A percentile compares a stretch with the other conserved stretches of the same genome.
phyloP scores from a whole-genome alignment of 352 stramenopile genomes.

The Globisporangium barbulae region DNA sequence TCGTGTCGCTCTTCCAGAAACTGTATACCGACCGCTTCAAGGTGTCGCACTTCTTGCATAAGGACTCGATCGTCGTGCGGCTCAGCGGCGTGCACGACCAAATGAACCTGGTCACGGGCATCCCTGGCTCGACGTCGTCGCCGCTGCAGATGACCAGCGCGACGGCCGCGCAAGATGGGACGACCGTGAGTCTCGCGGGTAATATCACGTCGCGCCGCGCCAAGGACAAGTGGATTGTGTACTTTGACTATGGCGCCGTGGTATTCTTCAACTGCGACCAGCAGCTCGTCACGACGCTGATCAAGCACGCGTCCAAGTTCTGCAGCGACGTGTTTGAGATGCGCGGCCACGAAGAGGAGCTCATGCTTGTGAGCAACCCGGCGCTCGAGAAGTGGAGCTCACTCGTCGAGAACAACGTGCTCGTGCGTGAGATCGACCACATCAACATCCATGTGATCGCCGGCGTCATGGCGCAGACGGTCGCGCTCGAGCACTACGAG shows the following conservation, averaged over 20 bases:
- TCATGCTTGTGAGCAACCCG: conserved; percentile 68
- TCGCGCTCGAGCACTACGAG: conserved; percentile 96
- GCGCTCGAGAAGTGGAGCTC: conserved; percentile 72
- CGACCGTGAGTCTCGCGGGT: conserved; percentile 45
- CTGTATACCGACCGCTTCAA: conserved; percentile 86
- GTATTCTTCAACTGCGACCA: conserved; percentile 92
- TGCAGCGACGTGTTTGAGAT: conserved; percentile 77
- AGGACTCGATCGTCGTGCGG: conserved; percentile 75
- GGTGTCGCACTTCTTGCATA: conserved; percentile 75
- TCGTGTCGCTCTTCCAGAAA: conserved; percentile 81
- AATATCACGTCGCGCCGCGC: conserved; percentile 69
- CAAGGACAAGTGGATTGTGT: conserved; percentile 90
- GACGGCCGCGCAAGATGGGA: conserved; percentile 23
- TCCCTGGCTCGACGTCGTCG: not conserved
- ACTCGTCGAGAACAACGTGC: conserved; percentile 81
- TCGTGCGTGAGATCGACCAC: conserved; percentile 78
- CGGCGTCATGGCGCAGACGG: conserved; percentile 94
- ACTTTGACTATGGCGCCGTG: conserved; percentile 92
- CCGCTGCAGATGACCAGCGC: conserved; percentile 16
- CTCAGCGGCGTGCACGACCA: conserved; percentile 41
- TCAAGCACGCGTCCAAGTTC: conserved; percentile 74
- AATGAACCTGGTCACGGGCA: conserved; percentile 35
- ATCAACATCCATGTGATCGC: conserved; percentile 92
- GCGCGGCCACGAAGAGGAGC: conserved; percentile 75
- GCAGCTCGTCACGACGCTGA: conserved; percentile 62